A percentile compares a stretch with the other conserved stretches of the same genome.
phyloP scores from a whole-genome alignment of 768 basidiomycete species.

The Daedaleopsis nitida region DNA sequence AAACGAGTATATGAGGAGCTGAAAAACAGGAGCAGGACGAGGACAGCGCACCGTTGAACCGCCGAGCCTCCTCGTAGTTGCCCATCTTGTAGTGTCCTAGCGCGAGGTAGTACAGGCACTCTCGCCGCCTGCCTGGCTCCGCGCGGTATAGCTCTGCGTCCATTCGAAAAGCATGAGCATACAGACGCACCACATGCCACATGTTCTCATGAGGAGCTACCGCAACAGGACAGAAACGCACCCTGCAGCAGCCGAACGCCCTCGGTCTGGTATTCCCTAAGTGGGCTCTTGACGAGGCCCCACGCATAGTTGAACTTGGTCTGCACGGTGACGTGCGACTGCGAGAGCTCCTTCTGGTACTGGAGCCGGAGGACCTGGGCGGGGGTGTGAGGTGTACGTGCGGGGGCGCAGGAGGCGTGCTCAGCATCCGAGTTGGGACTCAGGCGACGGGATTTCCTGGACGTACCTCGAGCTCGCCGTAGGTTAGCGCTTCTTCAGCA shows the following conservation, averaged over 20 bases:
- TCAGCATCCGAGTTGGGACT: neutral
- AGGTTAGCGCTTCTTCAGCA: conserved; percentile 84
- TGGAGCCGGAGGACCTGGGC: conserved; percentile 79
- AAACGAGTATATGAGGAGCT: neutral
- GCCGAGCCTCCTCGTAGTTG: conserved; percentile 89
- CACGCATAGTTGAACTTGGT: conserved; percentile 98
- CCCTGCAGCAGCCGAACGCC: conserved; percentile 93
- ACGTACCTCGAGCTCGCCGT: conserved; percentile 85
- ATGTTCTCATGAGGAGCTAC: too few species aligned
- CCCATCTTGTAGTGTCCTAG: conserved; percentile 96
- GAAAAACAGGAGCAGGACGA: neutral
- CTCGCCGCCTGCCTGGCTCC: conserved; percentile 84
- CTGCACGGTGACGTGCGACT: conserved; percentile 87
- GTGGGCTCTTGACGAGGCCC: conserved; percentile 93
- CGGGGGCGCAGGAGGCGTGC: neutral
- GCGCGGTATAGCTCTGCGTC: conserved; percentile 84
- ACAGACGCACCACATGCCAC: neutral
- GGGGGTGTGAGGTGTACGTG: neutral
- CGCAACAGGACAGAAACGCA: conserved; percentile 29
- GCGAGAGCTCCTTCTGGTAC: conserved; percentile 84
- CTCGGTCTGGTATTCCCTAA: conserved; percentile 84
- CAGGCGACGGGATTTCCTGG: neutral
- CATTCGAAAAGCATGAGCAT: neutral
- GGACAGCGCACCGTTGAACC: conserved; percentile 81
- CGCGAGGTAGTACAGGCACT: conserved; percentile 96